A percentile compares a stretch with the other conserved stretches of the same genome.
Conservation (phyloP, 371 early-diverging fungal species). For the Smittium culicis region DNA sequence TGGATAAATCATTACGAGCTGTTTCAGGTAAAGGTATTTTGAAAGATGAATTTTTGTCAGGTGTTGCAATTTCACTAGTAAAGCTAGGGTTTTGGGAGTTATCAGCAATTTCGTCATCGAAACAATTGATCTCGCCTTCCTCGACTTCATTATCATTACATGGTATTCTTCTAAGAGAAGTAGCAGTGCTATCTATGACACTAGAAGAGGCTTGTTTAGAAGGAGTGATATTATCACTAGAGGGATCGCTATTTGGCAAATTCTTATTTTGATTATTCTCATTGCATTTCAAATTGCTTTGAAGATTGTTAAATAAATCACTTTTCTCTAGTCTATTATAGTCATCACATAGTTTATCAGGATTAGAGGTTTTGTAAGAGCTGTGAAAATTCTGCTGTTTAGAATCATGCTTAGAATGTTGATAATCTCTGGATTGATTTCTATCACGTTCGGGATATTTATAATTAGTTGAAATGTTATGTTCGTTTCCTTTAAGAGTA, state of each 20-base stretch:
- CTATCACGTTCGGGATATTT: not conserved
- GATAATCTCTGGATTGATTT: too few relatives aligned
- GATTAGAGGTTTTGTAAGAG: not conserved
- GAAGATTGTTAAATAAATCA: too few relatives aligned
- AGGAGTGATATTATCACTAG: not conserved
- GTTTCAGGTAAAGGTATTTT: constrained; percentile 83
- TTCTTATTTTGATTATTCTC: not conserved
- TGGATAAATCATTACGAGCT: constrained; percentile 72
- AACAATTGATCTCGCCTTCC: not conserved
- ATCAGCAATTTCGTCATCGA: not conserved
- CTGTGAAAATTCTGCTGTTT: not conserved
- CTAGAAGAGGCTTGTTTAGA: not conserved
- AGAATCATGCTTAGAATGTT: not conserved
- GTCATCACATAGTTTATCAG: not conserved
- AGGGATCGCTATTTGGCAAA: not conserved
- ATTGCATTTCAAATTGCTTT: not conserved
- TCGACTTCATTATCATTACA: not conserved
- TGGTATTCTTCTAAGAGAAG: not conserved
- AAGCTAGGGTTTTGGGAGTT: constrained; percentile 17
- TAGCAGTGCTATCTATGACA: not conserved
- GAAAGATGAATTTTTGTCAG: constrained; percentile 84
- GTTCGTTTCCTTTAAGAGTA: not conserved
- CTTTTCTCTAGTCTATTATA: too few relatives aligned
- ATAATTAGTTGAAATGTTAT: not conserved
- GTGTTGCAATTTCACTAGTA: constrained; percentile 42